Conservation (phyloP, 73 alveolate species). For the Blepharisma japonicum region DNA sequence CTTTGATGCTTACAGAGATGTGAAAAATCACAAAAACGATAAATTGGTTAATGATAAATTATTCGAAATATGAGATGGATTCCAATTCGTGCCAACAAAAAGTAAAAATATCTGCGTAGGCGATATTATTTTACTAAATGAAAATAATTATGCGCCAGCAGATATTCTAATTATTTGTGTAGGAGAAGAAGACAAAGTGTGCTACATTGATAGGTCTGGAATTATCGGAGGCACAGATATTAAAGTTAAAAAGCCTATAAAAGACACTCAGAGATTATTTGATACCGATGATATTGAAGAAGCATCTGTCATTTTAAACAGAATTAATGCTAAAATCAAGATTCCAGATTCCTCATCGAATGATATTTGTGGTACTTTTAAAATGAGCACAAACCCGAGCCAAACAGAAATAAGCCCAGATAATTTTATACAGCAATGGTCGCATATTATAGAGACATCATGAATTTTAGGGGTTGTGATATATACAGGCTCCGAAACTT, state of each 20-base stretch:
- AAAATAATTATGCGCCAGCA: slow-evolving; percentile 1
- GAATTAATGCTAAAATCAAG: slow-evolving; percentile 17
- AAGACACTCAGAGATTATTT: neutral
- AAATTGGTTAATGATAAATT: no score
- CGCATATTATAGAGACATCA: slow-evolving; percentile 81
- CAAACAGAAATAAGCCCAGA: slow-evolving; percentile 47
- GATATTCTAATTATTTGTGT: neutral
- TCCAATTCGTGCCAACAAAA: neutral
- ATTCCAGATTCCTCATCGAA: slow-evolving; percentile 63
- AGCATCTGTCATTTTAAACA: neutral
- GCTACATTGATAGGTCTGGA: neutral
- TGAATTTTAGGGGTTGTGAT: slow-evolving; percentile 88
- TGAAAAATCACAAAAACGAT: no score
- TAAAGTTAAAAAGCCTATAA: slow-evolving; percentile 6
- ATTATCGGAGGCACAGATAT: neutral
- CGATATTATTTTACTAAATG: neutral
- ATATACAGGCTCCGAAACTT: slow-evolving; percentile 91
- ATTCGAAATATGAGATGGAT: neutral
- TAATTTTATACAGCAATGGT: slow-evolving; percentile 82
- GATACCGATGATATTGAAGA: neutral
- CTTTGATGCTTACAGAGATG: no score
- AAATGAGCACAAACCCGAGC: slow-evolving; percentile 45
- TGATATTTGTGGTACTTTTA: slow-evolving; percentile 59
- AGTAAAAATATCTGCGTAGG: slow-evolving; percentile 9
- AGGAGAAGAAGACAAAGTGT: slow-evolving; percentile 6